phyloP scores from a whole-genome alignment of 1,284 basidiomycete genomes.

The Malassezia nana region DNA sequence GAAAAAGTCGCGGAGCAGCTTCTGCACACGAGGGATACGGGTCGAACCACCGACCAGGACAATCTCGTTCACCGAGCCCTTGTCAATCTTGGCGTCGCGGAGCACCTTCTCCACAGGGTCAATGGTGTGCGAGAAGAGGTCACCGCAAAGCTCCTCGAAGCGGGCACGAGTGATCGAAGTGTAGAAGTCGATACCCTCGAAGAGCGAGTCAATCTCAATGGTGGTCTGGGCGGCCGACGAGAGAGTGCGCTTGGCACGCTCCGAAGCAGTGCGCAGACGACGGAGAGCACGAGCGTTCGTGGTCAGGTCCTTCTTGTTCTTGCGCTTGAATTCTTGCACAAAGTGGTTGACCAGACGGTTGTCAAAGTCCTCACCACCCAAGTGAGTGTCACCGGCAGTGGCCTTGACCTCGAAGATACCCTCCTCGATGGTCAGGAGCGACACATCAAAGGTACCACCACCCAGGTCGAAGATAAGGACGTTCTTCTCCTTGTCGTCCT shows the following conservation, averaged over 20 bases:
- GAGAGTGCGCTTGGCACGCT: slow-evolving; percentile 96
- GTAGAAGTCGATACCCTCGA: slow-evolving; percentile 97
- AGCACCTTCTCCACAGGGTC: slow-evolving; percentile 98
- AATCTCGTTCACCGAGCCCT: slow-evolving; percentile 77
- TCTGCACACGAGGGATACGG: slow-evolving; percentile 95
- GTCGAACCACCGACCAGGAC: slow-evolving; percentile 97
- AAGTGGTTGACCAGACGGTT: slow-evolving; percentile 94
- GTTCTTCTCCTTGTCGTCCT: slow-evolving; percentile 74
- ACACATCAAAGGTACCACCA: slow-evolving; percentile 98
- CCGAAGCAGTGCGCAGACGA: slow-evolving; percentile 93
- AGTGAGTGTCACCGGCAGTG: slow-evolving; percentile 95
- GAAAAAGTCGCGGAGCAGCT: slow-evolving; percentile 97
- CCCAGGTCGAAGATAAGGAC: slow-evolving; percentile 96
- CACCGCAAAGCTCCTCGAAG: slow-evolving; percentile 96
- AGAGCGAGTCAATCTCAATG: slow-evolving; percentile 96
- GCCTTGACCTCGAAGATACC: slow-evolving; percentile 99
- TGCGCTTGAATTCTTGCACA: slow-evolving; percentile 95
- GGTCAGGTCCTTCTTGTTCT: slow-evolving; percentile 94
- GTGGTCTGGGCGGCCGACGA: slow-evolving; percentile 93
- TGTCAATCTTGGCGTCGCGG: slow-evolving; percentile 96
- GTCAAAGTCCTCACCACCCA: slow-evolving; percentile 98
- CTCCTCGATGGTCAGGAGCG: slow-evolving; percentile 91
- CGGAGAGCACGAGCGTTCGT: slow-evolving; percentile 88
- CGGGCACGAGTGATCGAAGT: slow-evolving; percentile 94
- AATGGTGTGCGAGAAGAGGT: slow-evolving; percentile 90